Conservation (phyloP, 345 rosid genomes). For the Psidium guajava region DNA sequence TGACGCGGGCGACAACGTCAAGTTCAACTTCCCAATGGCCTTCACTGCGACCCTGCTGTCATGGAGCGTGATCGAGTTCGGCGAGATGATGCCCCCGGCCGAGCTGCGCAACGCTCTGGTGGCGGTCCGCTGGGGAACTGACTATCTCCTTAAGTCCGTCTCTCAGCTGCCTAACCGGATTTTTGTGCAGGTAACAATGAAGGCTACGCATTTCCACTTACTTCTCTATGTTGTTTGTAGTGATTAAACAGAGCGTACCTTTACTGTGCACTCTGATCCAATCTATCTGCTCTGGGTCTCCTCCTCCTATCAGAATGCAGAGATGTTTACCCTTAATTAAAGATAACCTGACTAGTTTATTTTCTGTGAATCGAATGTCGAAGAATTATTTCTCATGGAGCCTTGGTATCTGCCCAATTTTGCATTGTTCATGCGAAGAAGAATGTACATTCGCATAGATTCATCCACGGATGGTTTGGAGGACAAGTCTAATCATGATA, state of each 20-base stretch:
- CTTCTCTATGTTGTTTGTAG: neutral
- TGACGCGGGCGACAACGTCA: slow-evolving; percentile 94
- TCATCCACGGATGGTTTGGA: neutral
- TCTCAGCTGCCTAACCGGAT: slow-evolving; percentile 81
- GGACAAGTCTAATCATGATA: neutral
- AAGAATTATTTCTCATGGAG: too few species aligned
- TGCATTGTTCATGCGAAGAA: neutral
- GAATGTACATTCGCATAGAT: neutral
- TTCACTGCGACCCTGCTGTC: slow-evolving; percentile 84
- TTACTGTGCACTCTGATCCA: neutral
- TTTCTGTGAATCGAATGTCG: too few species aligned
- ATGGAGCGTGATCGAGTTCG: slow-evolving; percentile 87
- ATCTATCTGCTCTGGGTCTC: neutral
- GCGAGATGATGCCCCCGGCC: slow-evolving; percentile 58
- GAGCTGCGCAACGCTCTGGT: slow-evolving; percentile 54
- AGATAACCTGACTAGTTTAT: neutral
- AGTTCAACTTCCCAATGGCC: slow-evolving; percentile 92
- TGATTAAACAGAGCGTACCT: too few species aligned
- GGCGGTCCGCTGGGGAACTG: slow-evolving; percentile 76
- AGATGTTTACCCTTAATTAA: neutral
- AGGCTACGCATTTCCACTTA: neutral
- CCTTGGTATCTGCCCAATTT: neutral
- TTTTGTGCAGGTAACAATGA: slow-evolving; percentile 61
- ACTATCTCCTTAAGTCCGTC: slow-evolving; percentile 70
- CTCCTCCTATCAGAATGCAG: neutral